Percentiles rank a stretch among this genome's conserved stretches.
Conservation (phyloP, 148 eudicot species). For the Salicornia ramosissima region DNA sequence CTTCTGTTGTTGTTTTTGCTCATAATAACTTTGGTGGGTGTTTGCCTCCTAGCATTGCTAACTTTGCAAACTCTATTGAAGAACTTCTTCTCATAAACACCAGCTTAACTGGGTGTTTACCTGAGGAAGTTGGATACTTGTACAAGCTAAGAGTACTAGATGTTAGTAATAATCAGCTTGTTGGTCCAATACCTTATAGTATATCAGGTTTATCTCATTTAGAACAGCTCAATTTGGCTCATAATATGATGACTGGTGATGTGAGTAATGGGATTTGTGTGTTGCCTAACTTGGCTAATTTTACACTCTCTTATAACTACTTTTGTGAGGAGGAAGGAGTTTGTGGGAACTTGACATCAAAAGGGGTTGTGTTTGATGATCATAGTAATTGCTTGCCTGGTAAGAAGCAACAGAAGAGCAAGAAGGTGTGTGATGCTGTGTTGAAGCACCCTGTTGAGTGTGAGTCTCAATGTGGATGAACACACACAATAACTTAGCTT, state of each 20-base stretch:
- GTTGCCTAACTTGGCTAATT: constrained; percentile 49
- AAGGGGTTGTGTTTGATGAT: constrained; percentile 42
- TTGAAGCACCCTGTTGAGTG: constrained; percentile 57
- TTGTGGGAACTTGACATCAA: constrained; percentile 47
- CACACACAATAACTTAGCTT: not conserved
- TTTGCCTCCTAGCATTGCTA: constrained; percentile 55
- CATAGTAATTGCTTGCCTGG: constrained; percentile 59
- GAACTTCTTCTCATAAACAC: constrained; percentile 56
- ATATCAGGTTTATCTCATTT: constrained; percentile 51
- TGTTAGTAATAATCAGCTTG: constrained; percentile 46
- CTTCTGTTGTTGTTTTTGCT: constrained; percentile 60
- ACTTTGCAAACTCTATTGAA: constrained; percentile 49
- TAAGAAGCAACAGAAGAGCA: constrained; percentile 58
- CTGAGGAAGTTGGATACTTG: constrained; percentile 50
- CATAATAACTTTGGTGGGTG: constrained; percentile 57
- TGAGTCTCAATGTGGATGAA: constrained; percentile 23
- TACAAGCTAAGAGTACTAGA: constrained; percentile 57
- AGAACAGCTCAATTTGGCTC: constrained; percentile 53
- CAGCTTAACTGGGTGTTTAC: constrained; percentile 55
- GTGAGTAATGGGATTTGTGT: constrained; percentile 52
- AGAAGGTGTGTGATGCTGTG: constrained; percentile 54
- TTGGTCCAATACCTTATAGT: constrained; percentile 57
- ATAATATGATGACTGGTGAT: constrained; percentile 57
- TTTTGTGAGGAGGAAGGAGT: constrained; percentile 62
- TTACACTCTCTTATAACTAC: constrained; percentile 55